Conservation (phyloP, 179 eudicot species). For the Silene noctiflora region DNA sequence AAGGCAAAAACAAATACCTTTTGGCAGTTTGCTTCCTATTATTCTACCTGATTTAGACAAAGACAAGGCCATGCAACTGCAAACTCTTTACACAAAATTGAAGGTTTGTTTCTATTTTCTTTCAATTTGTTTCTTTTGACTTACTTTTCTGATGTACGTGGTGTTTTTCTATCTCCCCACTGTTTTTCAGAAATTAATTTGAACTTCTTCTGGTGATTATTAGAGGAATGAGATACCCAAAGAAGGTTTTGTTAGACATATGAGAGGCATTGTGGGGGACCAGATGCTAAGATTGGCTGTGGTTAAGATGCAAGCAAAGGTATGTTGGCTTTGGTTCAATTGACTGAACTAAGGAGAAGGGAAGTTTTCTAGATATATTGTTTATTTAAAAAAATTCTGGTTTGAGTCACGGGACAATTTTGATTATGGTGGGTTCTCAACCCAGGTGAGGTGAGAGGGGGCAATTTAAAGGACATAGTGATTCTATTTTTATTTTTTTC, state of each 20-base stretch:
- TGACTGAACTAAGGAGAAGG: background rate
- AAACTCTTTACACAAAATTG: slow-evolving; percentile 53
- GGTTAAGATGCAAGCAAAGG: slow-evolving; percentile 70
- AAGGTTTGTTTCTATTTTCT: slow-evolving; percentile 41
- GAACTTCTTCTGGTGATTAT: slow-evolving; percentile 22
- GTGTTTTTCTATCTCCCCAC: background rate
- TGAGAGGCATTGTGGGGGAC: slow-evolving; percentile 86
- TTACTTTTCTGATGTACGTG: background rate
- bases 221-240: slow-evolving; percentile 88
- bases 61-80: slow-evolving; percentile 75
- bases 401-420: background rate
- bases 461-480: background rate
- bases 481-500: background rate
- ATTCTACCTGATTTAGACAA: slow-evolving; percentile 82
- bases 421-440: background rate
- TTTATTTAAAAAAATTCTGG: background rate
- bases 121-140: background rate
- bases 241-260: slow-evolving; percentile 67
- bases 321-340: slow-evolving; percentile 21
- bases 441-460: background rate
- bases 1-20: slow-evolving; percentile 71
- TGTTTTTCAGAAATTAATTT: background rate
- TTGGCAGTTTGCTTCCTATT: slow-evolving; percentile 80
- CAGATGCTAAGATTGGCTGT: slow-evolving; percentile 91
- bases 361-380: background rate